Percentiles rank a stretch among this genome's conserved stretches.
Evolutionary conservation across 768 basidiomycete genomes (phyloP).

Genomic region (Podaxis sp.): DNA sequence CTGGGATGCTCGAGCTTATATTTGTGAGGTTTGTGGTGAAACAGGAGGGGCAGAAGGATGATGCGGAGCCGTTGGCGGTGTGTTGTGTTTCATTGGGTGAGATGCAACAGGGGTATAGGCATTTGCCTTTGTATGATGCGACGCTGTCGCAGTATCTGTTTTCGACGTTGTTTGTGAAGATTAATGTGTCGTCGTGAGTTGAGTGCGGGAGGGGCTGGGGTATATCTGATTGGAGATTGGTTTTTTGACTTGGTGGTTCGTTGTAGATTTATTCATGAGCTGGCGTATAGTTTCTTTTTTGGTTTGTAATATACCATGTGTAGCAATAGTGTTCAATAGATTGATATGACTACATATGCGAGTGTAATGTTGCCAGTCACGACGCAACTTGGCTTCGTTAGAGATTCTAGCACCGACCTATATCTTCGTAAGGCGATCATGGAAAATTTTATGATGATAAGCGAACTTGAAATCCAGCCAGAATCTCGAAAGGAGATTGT

Average conservation of each 20-base stretch:
- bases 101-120: conserved; percentile 61
- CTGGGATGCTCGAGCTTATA: conserved; percentile 71
- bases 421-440: background rate
- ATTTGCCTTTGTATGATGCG: conserved; percentile 9
- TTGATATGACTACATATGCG: too few relatives aligned
- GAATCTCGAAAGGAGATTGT: background rate
- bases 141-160: conserved; percentile 28
- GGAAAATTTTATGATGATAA: background rate
- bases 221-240: too few relatives aligned
- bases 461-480: background rate
- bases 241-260: too few relatives aligned
- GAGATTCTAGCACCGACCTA: background rate
- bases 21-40: conserved; percentile 83
- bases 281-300: too few relatives aligned
- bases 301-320: too few relatives aligned
- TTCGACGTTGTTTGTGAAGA: conserved; percentile 86
- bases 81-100: conserved; percentile 78
- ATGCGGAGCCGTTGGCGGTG: conserved; percentile 69
- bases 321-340: too few relatives aligned
- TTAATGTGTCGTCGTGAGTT: conserved; percentile 41
- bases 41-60: conserved; percentile 54
- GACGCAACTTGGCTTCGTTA: background rate
- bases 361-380: too few relatives aligned
- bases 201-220: background rate
- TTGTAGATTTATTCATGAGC: too few relatives aligned